These are phyloP conservation scores for Rugonectria rugulosa DNA, from an alignment of 2,329 filamentous ascomycete genomes.

Conservation along the genomic window DNA sequence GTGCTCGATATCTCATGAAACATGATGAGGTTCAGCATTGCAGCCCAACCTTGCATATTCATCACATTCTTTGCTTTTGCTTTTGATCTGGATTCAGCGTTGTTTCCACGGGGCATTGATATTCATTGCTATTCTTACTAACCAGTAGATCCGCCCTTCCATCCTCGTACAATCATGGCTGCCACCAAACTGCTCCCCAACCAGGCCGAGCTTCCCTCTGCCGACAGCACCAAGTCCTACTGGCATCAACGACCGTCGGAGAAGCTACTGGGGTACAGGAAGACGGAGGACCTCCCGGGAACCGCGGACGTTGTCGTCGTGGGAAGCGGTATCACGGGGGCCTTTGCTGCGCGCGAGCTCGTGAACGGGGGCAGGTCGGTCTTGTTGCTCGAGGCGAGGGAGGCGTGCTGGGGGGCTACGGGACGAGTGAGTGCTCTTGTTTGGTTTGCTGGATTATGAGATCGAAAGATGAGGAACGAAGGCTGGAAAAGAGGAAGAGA, in stretches of 20 bases:
- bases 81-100: too few species aligned
- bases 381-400: conserved; percentile 78
- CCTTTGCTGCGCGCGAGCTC: conserved; percentile 72
- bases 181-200: conserved; percentile 39
- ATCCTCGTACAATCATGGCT: conserved; percentile 39
- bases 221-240: conserved; percentile 70
- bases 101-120: neutral
- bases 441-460: too few species aligned
- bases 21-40: too few species aligned
- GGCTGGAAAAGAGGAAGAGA: too few species aligned
- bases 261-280: conserved; percentile 71
- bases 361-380: conserved; percentile 61
- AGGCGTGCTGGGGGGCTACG: conserved; percentile 84
- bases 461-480: too few species aligned
- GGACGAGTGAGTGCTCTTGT: conserved; percentile 68
- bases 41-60: too few species aligned
- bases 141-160: neutral
- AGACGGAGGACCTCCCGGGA: conserved; percentile 68
- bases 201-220: conserved; percentile 65
- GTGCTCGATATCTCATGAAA: too few species aligned
- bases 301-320: conserved; percentile 74
- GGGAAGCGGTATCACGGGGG: conserved; percentile 79
- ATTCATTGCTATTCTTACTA: neutral
- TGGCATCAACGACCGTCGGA: conserved; percentile 76
- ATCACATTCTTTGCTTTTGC: too few species aligned